Percentiles rank a stretch among this genome's conserved stretches.
These are phyloP conservation scores for Purpureocillium lavendulum DNA, from an alignment of 2,329 filamentous ascomycete species.

Conservation along the genomic window DNA sequence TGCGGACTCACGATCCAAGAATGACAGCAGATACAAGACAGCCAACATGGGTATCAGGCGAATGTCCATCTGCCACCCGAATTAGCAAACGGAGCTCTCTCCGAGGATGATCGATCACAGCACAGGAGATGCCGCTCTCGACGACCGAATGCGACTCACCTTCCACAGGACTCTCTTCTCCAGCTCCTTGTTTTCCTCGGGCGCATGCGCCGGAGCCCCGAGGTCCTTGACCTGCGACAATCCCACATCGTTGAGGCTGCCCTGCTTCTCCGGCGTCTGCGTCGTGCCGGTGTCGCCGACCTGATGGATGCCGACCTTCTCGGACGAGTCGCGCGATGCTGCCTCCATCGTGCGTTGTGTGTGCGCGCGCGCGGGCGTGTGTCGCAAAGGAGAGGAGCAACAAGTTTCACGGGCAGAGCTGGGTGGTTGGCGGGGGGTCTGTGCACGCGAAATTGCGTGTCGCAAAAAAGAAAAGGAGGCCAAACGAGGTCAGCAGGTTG, in stretches of 20 bases:
- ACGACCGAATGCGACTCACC: constrained; percentile 15
- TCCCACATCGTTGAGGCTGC: neutral
- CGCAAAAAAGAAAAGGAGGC: too few species aligned
- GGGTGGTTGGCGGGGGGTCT: too few species aligned
- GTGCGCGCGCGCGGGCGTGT: too few species aligned
- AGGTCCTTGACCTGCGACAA: neutral
- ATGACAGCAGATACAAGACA: constrained; percentile 58
- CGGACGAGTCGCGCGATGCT: neutral
- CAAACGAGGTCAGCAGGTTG: too few species aligned
- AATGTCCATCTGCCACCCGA: constrained; percentile 35
- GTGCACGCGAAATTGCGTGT: too few species aligned
- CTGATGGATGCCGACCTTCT: neutral
- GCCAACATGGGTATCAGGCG: constrained; percentile 55
- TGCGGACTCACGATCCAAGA: constrained; percentile 46
- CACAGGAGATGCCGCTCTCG: too few species aligned
- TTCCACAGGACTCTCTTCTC: constrained; percentile 53
- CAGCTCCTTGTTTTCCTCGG: neutral
- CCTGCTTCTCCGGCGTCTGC: neutral
- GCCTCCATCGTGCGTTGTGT: neutral
- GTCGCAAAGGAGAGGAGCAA: too few species aligned
- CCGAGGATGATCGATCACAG: too few species aligned
- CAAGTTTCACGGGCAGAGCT: too few species aligned
- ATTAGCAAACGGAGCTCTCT: too few species aligned
- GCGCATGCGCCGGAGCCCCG: too few species aligned
- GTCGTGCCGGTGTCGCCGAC: neutral